Evolutionary conservation across 371 early-diverging fungal species (phyloP).

Genomic region (Syncephalastrum contaminatum): DNA sequence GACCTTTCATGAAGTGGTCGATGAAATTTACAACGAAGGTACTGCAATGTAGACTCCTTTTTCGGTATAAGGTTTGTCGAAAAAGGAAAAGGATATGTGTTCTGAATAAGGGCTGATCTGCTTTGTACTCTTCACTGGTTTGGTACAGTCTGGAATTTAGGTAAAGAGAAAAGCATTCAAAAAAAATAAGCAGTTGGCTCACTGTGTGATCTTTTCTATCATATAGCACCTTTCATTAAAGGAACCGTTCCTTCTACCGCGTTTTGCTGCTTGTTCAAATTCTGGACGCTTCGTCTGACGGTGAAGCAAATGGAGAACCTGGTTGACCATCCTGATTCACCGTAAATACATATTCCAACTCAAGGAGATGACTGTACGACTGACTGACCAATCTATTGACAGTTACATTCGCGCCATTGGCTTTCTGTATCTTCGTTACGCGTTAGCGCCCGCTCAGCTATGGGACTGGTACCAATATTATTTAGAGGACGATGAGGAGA

Average conservation of each 20-base stretch:
- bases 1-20: conserved; percentile 81
- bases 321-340: conserved; percentile 77
- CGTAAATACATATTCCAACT: conserved; percentile 47
- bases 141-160: conserved; percentile 13
- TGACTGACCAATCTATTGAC: conserved; percentile 3
- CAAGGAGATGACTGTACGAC: not conserved
- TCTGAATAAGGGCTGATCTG: conserved; percentile 5
- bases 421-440: conserved; percentile 84
- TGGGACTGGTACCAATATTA: conserved; percentile 86
- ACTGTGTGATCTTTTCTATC: not conserved
- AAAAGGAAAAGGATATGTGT: not conserved
- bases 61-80: conserved; percentile 28
- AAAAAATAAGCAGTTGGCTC: not conserved
- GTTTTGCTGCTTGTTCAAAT: conserved; percentile 83
- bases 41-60: conserved; percentile 13
- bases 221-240: conserved; percentile 79
- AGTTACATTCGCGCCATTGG: conserved; percentile 83
- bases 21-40: conserved; percentile 82
- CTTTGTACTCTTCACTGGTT: conserved; percentile 3
- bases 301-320: conserved; percentile 76
- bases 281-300: conserved; percentile 80
- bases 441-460: conserved; percentile 74
- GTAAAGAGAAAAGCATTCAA: not conserved
- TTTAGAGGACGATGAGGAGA: conserved; percentile 77
- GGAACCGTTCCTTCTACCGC: conserved; percentile 83